Percentiles rank a stretch among this genome's conserved stretches.
These are phyloP conservation scores for Pythium apleroticum DNA, from an alignment of 352 stramenopile genomes.

Conservation along the genomic window DNA sequence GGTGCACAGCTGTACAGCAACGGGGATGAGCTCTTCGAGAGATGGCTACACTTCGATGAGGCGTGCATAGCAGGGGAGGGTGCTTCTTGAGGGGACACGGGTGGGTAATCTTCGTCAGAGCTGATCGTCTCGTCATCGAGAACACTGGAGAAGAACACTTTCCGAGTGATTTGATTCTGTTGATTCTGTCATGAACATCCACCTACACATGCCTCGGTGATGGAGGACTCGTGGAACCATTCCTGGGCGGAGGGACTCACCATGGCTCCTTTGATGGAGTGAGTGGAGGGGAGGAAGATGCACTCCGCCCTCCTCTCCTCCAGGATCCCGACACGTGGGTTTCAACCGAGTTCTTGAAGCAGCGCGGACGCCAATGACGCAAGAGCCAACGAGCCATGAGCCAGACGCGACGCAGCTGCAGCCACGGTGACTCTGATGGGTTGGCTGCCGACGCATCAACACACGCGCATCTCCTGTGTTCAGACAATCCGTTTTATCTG, in stretches of 20 bases:
- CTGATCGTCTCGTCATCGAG: background rate
- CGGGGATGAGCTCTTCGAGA: background rate
- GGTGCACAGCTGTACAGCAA: slow-evolving; percentile 8
- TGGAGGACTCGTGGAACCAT: too few relatives aligned
- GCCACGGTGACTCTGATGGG: background rate
- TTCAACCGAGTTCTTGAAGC: background rate
- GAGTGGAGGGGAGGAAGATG: too few relatives aligned
- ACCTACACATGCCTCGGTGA: too few relatives aligned
- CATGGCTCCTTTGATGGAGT: too few relatives aligned
- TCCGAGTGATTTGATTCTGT: background rate
- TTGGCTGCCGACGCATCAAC: background rate
- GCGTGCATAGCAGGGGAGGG: background rate
- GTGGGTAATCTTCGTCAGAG: slow-evolving; percentile 1
- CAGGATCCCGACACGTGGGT: background rate
- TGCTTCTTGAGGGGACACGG: background rate
- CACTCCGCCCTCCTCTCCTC: background rate
- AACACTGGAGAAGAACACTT: background rate
- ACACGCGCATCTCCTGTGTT: slow-evolving; percentile 10
- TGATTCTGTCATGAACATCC: too few relatives aligned
- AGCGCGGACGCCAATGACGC: background rate
- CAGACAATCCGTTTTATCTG: slow-evolving; percentile 19
- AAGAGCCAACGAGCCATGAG: background rate
- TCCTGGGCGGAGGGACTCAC: too few relatives aligned
- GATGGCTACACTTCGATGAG: slow-evolving; percentile 15
- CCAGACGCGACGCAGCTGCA: slow-evolving; percentile 4